Conservation (phyloP, 2,329 filamentous ascomycete genomes). For the Neurospora sp. region DNA sequence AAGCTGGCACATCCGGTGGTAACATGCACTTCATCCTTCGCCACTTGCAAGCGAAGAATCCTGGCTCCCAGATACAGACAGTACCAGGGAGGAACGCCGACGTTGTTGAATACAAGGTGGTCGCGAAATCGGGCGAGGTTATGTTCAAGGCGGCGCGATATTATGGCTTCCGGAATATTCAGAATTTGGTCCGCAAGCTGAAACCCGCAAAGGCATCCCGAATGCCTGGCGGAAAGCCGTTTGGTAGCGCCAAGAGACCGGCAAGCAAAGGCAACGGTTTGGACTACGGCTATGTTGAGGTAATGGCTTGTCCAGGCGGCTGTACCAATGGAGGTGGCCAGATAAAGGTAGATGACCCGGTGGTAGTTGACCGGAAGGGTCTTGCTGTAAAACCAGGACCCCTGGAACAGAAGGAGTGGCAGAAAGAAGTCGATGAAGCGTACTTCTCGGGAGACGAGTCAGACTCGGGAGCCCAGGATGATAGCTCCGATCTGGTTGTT, state of each 20-base stretch:
- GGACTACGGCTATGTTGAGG: constrained; percentile 90
- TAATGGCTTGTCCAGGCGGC: constrained; percentile 98
- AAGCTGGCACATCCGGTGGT: constrained; percentile 75
- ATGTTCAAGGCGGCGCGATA: constrained; percentile 79
- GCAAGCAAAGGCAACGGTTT: constrained; percentile 38
- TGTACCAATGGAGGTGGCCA: constrained; percentile 97
- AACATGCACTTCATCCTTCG: constrained; percentile 79
- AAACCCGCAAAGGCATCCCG: constrained; percentile 71
- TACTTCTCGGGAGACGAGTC: constrained; percentile 69
- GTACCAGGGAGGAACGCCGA: constrained; percentile 79
- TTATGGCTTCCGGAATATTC: constrained; percentile 97
- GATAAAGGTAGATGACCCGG: constrained; percentile 77
- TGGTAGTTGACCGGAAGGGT: constrained; percentile 40
- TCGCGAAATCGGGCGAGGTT: constrained; percentile 42
- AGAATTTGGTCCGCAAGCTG: constrained; percentile 87
- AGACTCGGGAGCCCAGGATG: constrained; percentile 23
- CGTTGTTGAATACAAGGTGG: constrained; percentile 74
- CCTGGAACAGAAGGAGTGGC: constrained; percentile 78
- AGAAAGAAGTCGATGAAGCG: constrained; percentile 74
- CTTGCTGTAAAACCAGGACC: constrained; percentile 50
- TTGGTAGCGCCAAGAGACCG: constrained; percentile 44
- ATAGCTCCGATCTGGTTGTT: constrained; percentile 32
- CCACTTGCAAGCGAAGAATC: constrained; percentile 58
- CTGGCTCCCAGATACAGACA: constrained; percentile 61
- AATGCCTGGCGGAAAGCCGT: constrained; percentile 64